A percentile compares a stretch with the other conserved stretches of the same genome.
Evolutionary conservation across 225 moss, liverwort and hornwort species (phyloP).

Genomic region (Takakia lepidozioides): DNA sequence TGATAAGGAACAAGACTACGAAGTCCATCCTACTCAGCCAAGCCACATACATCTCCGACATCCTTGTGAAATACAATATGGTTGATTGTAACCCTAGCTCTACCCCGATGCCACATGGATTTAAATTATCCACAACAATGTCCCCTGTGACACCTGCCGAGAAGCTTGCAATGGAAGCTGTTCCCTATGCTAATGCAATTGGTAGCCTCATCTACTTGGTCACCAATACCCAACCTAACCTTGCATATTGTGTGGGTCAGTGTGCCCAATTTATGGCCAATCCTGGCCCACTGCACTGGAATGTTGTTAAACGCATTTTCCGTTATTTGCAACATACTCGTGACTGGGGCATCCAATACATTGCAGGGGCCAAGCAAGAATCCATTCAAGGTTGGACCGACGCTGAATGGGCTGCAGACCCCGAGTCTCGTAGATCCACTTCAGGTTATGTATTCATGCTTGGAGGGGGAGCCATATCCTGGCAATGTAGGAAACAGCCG

Average conservation of each 20-base stretch:
- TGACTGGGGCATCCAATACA: background rate
- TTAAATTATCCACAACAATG: conserved; percentile 1
- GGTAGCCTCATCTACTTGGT: conserved; percentile 1
- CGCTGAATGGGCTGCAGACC: conserved; percentile 1
- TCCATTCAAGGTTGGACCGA: conserved; percentile 1
- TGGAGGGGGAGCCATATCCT: conserved; percentile 2
- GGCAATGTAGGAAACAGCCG: conserved; percentile 3
- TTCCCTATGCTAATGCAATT: conserved; percentile 1
- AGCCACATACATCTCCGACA: background rate
- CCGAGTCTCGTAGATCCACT: background rate
- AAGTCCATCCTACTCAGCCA: background rate
- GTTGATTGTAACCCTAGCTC: background rate
- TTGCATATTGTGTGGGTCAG: conserved; percentile 3
- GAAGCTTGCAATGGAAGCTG: background rate
- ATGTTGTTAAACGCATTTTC: background rate
- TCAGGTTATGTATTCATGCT: background rate
- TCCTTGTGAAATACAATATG: background rate
- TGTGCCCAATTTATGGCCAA: conserved; percentile 6
- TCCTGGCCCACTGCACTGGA: conserved; percentile 1
- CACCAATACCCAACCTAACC: background rate
- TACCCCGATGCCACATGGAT: background rate
- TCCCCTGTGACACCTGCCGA: background rate
- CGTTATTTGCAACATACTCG: conserved; percentile 1
- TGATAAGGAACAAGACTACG: background rate
- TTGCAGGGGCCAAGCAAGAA: background rate